These are phyloP conservation scores for Coprinellus micaceus DNA, from an alignment of 768 basidiomycete genomes.

Conservation along the genomic window DNA sequence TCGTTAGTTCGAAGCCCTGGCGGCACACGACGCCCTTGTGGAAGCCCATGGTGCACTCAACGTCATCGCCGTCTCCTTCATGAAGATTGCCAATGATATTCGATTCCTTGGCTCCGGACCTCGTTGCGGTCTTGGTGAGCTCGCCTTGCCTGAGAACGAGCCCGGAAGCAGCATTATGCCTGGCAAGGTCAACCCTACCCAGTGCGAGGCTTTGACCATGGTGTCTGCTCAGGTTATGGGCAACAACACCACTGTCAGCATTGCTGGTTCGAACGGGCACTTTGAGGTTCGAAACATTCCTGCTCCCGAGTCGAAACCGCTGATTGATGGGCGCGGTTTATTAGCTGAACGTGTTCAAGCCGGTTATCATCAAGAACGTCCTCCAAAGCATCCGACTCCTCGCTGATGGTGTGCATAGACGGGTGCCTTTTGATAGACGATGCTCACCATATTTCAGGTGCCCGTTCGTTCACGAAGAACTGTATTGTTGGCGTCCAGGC, in stretches of 20 bases:
- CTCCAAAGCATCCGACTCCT: conserved; percentile 92
- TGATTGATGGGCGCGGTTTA: conserved; percentile 8
- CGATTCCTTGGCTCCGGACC: conserved; percentile 97
- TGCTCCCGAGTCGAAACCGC: not conserved
- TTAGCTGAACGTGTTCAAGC: conserved; percentile 98
- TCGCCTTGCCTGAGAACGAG: conserved; percentile 95
- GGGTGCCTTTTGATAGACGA: conserved; percentile 9
- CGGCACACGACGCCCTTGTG: conserved; percentile 96
- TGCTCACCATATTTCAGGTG: conserved; percentile 40
- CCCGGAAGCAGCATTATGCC: conserved; percentile 99
- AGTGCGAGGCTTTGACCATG: conserved; percentile 99
- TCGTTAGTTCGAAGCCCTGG: conserved; percentile 90
- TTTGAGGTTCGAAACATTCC: conserved; percentile 70
- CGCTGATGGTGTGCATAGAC: conserved; percentile 66
- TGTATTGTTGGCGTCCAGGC: conserved; percentile 96
- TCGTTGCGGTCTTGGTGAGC: conserved; percentile 94
- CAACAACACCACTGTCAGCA: conserved; percentile 88
- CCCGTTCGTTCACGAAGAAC: conserved; percentile 94
- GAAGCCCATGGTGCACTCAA: conserved; percentile 97
- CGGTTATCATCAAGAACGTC: conserved; percentile 97
- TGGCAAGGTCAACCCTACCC: conserved; percentile 99
- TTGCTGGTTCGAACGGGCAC: conserved; percentile 93
- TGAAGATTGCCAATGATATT: conserved; percentile 99
- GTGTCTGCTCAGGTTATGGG: conserved; percentile 98
- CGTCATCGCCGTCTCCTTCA: conserved; percentile 91